These are phyloP conservation scores for Pseudogymnoascus sp. DNA, from an alignment of 2,329 filamentous ascomycete species.

Conservation along the genomic window DNA sequence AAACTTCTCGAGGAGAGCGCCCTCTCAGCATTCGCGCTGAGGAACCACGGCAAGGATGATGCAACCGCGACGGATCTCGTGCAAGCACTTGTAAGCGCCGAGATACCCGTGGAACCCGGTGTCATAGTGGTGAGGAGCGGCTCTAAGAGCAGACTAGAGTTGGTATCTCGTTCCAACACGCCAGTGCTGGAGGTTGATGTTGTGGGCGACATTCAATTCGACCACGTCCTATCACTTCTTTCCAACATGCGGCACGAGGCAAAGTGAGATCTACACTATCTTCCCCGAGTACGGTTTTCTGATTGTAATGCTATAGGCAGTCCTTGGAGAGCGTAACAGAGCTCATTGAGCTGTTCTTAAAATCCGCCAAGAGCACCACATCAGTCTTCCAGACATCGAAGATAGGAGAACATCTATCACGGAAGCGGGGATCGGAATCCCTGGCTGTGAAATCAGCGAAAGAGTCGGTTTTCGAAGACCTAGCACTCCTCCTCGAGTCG, in stretches of 20 bases:
- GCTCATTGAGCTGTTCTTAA: conserved; percentile 20
- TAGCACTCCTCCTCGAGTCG: conserved; percentile 18
- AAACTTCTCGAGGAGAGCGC: conserved; percentile 20
- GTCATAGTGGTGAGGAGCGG: conserved; percentile 17
- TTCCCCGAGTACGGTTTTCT: not conserved
- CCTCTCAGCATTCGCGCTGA: conserved; percentile 18
- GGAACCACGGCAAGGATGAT: conserved; percentile 8
- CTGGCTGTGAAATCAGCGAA: conserved; percentile 22
- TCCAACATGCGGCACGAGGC: conserved; percentile 9
- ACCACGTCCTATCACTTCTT: conserved; percentile 16
- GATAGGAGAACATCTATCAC: conserved; percentile 16
- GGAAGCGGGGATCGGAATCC: conserved; percentile 18
- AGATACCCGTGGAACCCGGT: conserved; percentile 17
- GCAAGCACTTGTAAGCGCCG: conserved; percentile 16
- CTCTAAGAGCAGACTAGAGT: conserved; percentile 13
- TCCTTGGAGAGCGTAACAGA: conserved; percentile 17
- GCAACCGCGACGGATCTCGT: conserved; percentile 15
- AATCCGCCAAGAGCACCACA: conserved; percentile 16
- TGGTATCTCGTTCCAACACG: not conserved
- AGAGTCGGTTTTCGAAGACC: conserved; percentile 19
- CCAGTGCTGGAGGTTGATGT: conserved; percentile 15
- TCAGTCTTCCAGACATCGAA: conserved; percentile 21
- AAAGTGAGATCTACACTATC: conserved; percentile 16
- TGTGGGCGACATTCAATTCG: conserved; percentile 18
- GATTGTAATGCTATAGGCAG: conserved; percentile 12